A percentile compares a stretch with the other conserved stretches of the same genome.
Evolutionary conservation across 192 early-diverging fungal species (phyloP).

Genomic region (Backusella psychrophila): DNA sequence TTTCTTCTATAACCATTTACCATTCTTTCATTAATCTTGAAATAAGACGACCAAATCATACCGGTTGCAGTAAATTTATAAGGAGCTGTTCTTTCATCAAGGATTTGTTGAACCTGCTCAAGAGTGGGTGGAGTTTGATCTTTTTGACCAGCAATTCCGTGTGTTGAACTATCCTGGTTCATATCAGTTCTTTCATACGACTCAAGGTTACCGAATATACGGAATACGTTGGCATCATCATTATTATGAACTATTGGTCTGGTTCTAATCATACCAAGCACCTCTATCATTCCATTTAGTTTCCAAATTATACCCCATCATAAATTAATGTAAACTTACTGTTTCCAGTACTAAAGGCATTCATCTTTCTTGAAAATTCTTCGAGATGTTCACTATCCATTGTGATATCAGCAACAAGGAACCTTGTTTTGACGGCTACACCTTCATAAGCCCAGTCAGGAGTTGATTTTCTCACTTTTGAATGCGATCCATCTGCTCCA

Average conservation of each 20-base stretch:
- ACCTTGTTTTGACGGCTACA: neutral
- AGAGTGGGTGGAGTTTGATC: neutral
- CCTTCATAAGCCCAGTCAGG: constrained; percentile 31
- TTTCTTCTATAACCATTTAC: constrained; percentile 31
- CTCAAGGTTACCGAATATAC: constrained; percentile 7
- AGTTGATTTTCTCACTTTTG: constrained; percentile 20
- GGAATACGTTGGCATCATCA: neutral
- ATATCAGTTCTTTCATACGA: neutral
- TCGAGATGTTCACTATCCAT: constrained; percentile 11
- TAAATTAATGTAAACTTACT: neutral
- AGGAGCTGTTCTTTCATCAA: neutral
- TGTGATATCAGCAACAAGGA: constrained; percentile 22
- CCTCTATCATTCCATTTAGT: neutral
- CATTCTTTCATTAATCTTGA: constrained; percentile 34
- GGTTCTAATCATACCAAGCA: neutral
- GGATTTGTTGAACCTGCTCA: constrained; percentile 8
- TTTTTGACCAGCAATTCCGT: neutral
- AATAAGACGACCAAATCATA: constrained; percentile 22
- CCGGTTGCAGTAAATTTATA: constrained; percentile 6
- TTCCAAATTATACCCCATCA: neutral
- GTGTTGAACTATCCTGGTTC: neutral
- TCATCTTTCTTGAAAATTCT: neutral
- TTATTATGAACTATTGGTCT: neutral
- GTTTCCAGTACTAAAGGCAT: neutral
- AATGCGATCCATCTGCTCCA: constrained; percentile 36